Evolutionary conservation across 2,329 filamentous ascomycete genomes (phyloP).

Genomic region (Penicillium sp.): DNA sequence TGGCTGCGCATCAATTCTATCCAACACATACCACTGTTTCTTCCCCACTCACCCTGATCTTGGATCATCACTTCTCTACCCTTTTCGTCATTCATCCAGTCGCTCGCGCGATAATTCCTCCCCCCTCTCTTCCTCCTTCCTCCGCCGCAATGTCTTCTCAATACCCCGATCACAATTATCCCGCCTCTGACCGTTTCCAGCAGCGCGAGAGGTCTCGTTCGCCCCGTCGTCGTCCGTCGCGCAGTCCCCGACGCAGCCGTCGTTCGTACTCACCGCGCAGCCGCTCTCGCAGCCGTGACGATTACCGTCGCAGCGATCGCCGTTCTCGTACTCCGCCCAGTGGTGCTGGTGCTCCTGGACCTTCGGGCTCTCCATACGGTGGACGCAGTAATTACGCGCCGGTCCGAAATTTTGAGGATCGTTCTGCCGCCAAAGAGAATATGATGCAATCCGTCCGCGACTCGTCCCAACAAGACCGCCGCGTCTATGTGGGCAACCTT

Average conservation of each 20-base stretch:
- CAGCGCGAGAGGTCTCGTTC: constrained; percentile 78
- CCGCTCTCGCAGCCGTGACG: constrained; percentile 76
- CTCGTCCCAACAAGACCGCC: constrained; percentile 95
- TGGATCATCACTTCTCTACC: not conserved
- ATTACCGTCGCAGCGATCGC: constrained; percentile 74
- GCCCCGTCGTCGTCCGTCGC: constrained; percentile 67
- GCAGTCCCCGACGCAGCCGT: constrained; percentile 75
- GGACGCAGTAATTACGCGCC: constrained; percentile 66
- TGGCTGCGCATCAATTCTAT: constrained; percentile 7
- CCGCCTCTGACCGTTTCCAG: constrained; percentile 38
- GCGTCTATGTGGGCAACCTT: constrained; percentile 98
- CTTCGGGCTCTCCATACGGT: constrained; percentile 61
- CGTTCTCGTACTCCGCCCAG: constrained; percentile 87
- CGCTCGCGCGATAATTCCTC: not conserved
- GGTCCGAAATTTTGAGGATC: constrained; percentile 77
- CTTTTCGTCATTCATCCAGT: not conserved
- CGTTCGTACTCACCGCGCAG: constrained; percentile 78
- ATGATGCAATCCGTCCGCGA: constrained; percentile 96
- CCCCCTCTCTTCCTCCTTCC: constrained; percentile 7
- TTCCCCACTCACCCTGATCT: not conserved
- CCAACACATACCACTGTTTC: not conserved
- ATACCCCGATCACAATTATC: constrained; percentile 14
- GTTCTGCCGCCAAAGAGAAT: constrained; percentile 79
- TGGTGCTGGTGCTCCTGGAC: constrained; percentile 69
- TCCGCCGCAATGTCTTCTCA: constrained; percentile 27